phyloP scores from a whole-genome alignment of 176 grass and related monocot genomes.

The Alloteropsis semialata region DNA sequence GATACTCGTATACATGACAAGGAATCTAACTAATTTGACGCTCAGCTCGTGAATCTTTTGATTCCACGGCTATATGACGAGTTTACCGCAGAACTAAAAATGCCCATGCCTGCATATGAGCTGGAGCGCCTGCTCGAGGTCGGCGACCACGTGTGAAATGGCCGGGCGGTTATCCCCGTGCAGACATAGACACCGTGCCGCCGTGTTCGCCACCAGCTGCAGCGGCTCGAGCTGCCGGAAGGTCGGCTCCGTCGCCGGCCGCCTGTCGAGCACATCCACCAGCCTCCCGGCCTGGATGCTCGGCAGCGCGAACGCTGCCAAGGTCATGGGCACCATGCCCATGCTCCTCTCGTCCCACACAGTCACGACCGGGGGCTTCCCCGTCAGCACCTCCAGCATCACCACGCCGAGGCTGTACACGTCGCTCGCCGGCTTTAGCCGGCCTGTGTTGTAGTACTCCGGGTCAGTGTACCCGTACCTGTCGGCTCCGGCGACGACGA shows the following conservation, averaged over 20 bases:
- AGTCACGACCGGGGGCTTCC: slow-evolving; percentile 29
- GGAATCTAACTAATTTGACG: no score
- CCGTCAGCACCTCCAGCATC: slow-evolving; percentile 75
- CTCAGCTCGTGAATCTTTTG: no score
- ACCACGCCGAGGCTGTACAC: slow-evolving; percentile 92
- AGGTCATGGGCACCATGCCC: no score
- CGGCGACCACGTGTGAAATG: neutral
- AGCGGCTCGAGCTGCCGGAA: neutral
- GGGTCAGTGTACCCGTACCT: no score
- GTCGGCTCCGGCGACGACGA: no score
- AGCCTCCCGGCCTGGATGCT: neutral
- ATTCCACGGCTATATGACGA: no score
- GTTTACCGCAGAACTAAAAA: no score
- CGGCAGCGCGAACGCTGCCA: no score
- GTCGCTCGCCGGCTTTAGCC: slow-evolving; percentile 65
- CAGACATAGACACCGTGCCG: neutral
- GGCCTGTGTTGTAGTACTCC: no score
- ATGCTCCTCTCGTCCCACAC: no score
- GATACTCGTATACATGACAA: no score
- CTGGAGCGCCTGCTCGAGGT: neutral
- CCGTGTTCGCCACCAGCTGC: neutral
- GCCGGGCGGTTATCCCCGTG: neutral
- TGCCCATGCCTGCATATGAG: neutral
- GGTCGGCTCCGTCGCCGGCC: neutral
- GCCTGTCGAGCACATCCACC: neutral